phyloP scores from a whole-genome alignment of 176 grass and related monocot species.

The Oryza longistaminata region DNA sequence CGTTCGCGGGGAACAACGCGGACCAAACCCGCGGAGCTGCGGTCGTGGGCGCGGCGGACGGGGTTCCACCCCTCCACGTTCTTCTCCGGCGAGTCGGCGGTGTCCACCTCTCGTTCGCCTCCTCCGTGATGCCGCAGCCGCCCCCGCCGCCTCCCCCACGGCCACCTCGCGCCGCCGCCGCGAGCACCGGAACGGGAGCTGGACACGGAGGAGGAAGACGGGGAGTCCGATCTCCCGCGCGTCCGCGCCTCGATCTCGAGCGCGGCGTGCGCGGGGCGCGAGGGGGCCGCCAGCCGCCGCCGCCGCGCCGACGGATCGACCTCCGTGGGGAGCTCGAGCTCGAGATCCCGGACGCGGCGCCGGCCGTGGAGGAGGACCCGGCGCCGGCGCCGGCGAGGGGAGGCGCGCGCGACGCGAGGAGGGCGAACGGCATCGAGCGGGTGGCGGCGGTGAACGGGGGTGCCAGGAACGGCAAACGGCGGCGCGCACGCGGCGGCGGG shows the following conservation, averaged over 20 bases:
- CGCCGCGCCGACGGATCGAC: constrained; percentile 47
- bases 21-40: constrained; percentile 92
- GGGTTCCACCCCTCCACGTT: constrained; percentile 63
- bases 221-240: constrained; percentile 24
- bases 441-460: constrained; percentile 22
- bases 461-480: constrained; percentile 24
- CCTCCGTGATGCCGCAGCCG: constrained; percentile 17
- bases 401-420: constrained; percentile 27
- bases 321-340: constrained; percentile 59
- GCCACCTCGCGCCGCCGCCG: constrained; percentile 26
- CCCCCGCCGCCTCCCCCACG: constrained; percentile 17
- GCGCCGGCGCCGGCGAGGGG: constrained; percentile 28
- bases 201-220: neutral
- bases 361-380: neutral
- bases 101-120: constrained; percentile 24
- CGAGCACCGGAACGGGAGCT: neutral
- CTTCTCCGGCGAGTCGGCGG: constrained; percentile 69
- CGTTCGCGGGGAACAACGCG: constrained; percentile 58
- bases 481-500: constrained; percentile 28
- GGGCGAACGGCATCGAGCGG: constrained; percentile 43
- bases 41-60: constrained; percentile 87
- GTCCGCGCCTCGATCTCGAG: constrained; percentile 42
- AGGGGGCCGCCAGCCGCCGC: neutral
- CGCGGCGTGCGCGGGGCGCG: neutral
- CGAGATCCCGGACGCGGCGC: constrained; percentile 41